Evolutionary conservation across 495 filamentous ascomycete species (phyloP), one percentile per base, ranked within the genome.

Genomic region (Aspergillus homomorphus): DNA sequence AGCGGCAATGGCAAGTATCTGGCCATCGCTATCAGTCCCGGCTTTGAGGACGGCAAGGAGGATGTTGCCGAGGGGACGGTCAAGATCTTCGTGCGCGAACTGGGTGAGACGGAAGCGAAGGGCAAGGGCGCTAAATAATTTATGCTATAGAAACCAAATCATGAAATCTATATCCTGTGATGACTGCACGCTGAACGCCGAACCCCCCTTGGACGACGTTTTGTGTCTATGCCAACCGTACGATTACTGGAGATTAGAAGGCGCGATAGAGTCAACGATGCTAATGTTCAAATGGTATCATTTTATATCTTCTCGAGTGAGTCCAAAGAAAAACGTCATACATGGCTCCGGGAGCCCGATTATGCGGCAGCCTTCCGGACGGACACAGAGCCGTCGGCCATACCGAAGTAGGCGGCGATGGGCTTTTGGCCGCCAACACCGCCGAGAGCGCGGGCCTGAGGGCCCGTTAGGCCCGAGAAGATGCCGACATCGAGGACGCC

Each of bases 401-500:
- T 90, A 16, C 94, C 94, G 72, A 98, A 98, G 74, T 97, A 98
- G 28, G 90, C 92, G 43, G 91, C 90, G 21, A 96, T 82, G 3
- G 94, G 94, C 71, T 91, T 93, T 77, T 96, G 90, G 2, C 91
- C 94, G 30, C 91, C 89, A 45, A 77, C 74, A 51, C 79, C 76
- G 15, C 84, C 84, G 43, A 71, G 70, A 44, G 76, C 78, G 42
- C 79, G 77, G 33, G 86, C 85, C 70, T 92, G 75, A 3, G 80
- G 70, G 4, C 92, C 92, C 54, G 91, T 91, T 60, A 82, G 48
- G 0, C 92, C 92, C 46, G 82, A 83, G 79, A 98, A 98, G 33
- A 98, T 80, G 28, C 94, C 94, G 42, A 96, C 91, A 66, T 96
- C 92, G 51, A 96, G 74, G 12, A 98, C 92, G 45, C 94, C 94